phyloP scores from a whole-genome alignment of 305 asterid species.

The Rubia balearica region DNA sequence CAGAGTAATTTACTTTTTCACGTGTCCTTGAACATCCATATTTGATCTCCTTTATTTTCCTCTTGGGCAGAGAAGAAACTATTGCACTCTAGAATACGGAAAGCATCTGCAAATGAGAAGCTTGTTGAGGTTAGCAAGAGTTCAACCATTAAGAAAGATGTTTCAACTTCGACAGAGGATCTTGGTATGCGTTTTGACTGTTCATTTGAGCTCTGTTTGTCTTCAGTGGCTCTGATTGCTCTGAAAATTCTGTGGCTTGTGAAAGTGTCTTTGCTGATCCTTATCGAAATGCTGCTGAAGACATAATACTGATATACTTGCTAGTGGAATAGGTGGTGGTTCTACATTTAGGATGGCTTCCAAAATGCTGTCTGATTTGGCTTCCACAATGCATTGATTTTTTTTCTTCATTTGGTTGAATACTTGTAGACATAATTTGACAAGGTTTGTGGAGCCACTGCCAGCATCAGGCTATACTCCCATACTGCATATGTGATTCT shows the following conservation, averaged over 20 bases:
- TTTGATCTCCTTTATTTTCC: constrained; percentile 16
- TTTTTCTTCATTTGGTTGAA: too few species aligned
- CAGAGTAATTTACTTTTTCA: background rate
- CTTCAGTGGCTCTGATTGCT: background rate
- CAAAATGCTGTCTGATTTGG: background rate
- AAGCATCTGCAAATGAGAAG: constrained; percentile 68
- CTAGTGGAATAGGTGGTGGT: background rate
- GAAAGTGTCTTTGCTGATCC: background rate
- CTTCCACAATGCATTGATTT: too few species aligned
- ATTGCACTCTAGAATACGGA: constrained; percentile 68
- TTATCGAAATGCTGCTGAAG: background rate
- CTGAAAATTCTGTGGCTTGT: background rate
- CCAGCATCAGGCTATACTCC: background rate
- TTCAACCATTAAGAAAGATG: constrained; percentile 43
- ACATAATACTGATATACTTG: background rate
- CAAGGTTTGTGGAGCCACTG: background rate
- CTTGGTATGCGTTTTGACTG: constrained; percentile 48
- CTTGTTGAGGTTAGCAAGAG: constrained; percentile 40
- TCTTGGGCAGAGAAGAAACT: constrained; percentile 73
- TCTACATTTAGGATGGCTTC: background rate
- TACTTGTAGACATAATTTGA: constrained; percentile 1
- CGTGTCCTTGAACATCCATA: background rate
- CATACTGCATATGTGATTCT: background rate
- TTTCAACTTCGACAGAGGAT: constrained; percentile 85
- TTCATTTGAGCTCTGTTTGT: background rate